These are phyloP conservation scores for Plasmodium knowlesi DNA, from an alignment of 169 alveolate genomes.

Conservation along the genomic window DNA sequence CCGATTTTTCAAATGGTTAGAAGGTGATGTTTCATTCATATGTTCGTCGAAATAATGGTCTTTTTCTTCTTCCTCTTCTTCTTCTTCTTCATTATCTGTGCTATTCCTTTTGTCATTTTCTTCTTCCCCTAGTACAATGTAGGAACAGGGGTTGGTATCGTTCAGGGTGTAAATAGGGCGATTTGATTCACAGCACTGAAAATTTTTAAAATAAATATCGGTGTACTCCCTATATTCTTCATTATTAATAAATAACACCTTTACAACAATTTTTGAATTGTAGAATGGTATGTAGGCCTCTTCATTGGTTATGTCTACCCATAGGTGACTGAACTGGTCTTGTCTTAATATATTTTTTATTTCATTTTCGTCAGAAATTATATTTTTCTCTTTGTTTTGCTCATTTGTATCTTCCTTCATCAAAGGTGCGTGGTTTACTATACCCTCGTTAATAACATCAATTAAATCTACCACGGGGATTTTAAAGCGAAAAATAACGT, in stretches of 20 bases:
- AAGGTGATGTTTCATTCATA: background rate
- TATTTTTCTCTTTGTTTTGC: background rate
- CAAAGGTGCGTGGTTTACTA: conserved; percentile 23
- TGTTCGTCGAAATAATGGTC: background rate
- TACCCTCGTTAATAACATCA: conserved; percentile 68
- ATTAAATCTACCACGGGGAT: conserved; percentile 29
- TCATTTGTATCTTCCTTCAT: conserved; percentile 14
- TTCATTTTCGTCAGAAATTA: conserved; percentile 64
- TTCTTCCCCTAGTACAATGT: conserved; percentile 2
- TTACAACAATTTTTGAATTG: conserved; percentile 35
- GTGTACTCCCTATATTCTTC: conserved; percentile 58
- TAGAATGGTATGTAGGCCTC: conserved; percentile 47
- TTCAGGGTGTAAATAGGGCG: conserved; percentile 15
- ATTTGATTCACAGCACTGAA: background rate
- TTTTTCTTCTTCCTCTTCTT: background rate
- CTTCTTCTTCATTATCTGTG: conserved; percentile 9
- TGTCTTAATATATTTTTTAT: conserved; percentile 67
- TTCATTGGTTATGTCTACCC: conserved; percentile 70
- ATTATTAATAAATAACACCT: conserved; percentile 62
- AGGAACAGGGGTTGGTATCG: conserved; percentile 43
- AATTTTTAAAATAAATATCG: conserved; percentile 47
- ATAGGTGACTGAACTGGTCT: conserved; percentile 38
- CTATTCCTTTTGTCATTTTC: conserved; percentile 4
- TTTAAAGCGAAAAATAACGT: conserved; percentile 64
- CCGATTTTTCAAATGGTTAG: background rate